phyloP scores from a whole-genome alignment of 129 eudicot genomes.

The Logfia minima region DNA sequence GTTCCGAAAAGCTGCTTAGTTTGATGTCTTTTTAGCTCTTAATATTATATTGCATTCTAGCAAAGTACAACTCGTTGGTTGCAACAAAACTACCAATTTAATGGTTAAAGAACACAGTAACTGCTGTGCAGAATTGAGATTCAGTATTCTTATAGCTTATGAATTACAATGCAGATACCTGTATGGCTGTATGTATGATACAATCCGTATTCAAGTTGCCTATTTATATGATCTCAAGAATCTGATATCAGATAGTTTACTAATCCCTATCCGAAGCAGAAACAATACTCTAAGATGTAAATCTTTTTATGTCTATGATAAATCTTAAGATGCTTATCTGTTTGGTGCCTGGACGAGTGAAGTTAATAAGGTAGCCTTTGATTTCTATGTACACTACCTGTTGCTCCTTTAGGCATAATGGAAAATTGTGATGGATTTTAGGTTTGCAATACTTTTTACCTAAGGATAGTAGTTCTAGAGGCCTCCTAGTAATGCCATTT shows the following conservation, averaged over 20 bases:
- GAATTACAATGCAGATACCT: neutral
- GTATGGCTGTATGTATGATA: neutral
- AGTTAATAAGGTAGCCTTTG: neutral
- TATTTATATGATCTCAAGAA: neutral
- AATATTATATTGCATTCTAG: too few species aligned
- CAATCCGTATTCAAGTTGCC: neutral
- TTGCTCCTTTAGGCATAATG: constrained; percentile 1
- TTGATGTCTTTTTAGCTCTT: neutral
- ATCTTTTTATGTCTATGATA: neutral
- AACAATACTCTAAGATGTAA: neutral
- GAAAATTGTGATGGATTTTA: constrained; percentile 1
- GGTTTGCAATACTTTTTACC: neutral
- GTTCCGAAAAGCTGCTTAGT: neutral
- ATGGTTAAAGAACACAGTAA: neutral
- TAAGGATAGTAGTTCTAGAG: neutral
- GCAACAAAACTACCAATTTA: neutral
- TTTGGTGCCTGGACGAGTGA: neutral
- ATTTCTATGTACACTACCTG: neutral
- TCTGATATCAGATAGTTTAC: neutral
- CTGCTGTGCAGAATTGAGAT: neutral
- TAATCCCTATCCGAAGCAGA: neutral
- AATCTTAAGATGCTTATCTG: neutral
- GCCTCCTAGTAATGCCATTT: neutral
- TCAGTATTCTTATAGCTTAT: neutral
- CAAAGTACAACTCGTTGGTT: neutral